Base-by-base conservation (phyloP, 169 alveolate species). In the Amoebophrya sp. region DNA sequence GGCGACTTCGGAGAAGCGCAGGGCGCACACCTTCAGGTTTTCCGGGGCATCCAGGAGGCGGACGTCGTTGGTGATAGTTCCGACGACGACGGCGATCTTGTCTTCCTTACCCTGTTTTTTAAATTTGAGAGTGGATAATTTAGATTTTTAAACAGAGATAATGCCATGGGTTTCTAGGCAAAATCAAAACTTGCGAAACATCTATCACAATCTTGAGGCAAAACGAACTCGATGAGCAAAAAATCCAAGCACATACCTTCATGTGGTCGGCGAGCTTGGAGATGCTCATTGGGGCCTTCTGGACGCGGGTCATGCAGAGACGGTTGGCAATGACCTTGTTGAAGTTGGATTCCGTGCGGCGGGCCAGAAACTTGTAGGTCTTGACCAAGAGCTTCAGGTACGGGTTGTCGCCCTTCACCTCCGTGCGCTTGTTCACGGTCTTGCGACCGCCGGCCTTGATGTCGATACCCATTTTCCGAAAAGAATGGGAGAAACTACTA, bases 1-100 rank as follows among this genome's bases (percentile, higher is more conserved):
- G 35, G 99, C 99, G n/a, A 98, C 95, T 96, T 98, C 99, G 3
- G 99, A 96, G 96, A 98, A 97, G 90, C 98, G 97, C 93, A 98
- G 96, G 66, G 99, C 99, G 93, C 99, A 97, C 77, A 98, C 99
- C 92, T 96, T 97, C 94, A 98, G 92, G 83, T 55, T 0, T 94
- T 97, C 96, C 89, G 98, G 98, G 90, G 96, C 96, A 90, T 96
- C 94, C 90, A 93, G 91, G 89, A 96, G 93, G 66, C 99, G 96
- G 92, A 94, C 92, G 94, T 97, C 99, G 93, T 97, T 99, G 41
- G 99, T 98, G 94, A 98, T 97, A 53, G 99, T 97, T 89, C 99
- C 99, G 89, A 98, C 99, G 83, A 98, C 97, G 39, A 98, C 99
- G 12, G 99, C 99, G 90, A 98, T 95, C 94, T 96, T 95, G 91